Percentiles rank a stretch among this genome's conserved stretches.
Evolutionary conservation across 306 rosid genomes (phyloP).

Genomic region (Medicago ruthenica): DNA sequence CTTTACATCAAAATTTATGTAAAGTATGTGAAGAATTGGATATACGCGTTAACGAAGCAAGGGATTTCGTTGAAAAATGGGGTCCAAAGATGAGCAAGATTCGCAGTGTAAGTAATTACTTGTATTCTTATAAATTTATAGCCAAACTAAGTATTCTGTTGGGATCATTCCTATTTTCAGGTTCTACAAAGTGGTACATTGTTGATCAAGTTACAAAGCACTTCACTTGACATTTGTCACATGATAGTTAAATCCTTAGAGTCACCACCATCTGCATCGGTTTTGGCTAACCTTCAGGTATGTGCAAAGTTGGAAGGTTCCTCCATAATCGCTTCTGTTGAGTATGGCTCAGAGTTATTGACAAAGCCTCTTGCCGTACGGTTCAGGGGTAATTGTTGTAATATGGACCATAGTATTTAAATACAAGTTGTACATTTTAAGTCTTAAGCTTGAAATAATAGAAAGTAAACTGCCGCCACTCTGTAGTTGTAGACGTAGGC

Average conservation of each 20-base stretch:
- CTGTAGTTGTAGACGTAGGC: no score
- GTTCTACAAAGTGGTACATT: conserved; percentile 67
- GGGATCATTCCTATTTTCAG: conserved; percentile 56
- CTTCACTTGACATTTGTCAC: conserved; percentile 70
- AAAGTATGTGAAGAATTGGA: conserved; percentile 83
- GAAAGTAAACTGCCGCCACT: no score
- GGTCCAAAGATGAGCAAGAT: conserved; percentile 84
- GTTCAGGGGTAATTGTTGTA: no score
- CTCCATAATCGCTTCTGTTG: neutral
- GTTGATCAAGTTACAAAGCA: conserved; percentile 67
- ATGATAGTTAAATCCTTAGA: conserved; percentile 60
- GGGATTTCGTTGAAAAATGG: conserved; percentile 88
- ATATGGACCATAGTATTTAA: no score
- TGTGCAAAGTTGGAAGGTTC: conserved; percentile 40
- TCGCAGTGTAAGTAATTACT: conserved; percentile 63
- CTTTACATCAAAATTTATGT: conserved; percentile 57
- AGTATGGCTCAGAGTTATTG: no score
- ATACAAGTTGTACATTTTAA: no score
- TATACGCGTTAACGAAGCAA: conserved; percentile 68
- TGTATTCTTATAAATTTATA: conserved; percentile 1
- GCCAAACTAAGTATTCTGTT: conserved; percentile 26
- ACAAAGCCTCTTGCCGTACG: no score
- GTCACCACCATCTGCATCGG: conserved; percentile 68
- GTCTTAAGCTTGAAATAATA: no score
- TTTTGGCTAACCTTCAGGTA: conserved; percentile 80